Evolutionary conservation across 768 basidiomycete species (phyloP), one percentile per base, ranked within the genome.

Genomic region (Thelephora aurantiotincta): DNA sequence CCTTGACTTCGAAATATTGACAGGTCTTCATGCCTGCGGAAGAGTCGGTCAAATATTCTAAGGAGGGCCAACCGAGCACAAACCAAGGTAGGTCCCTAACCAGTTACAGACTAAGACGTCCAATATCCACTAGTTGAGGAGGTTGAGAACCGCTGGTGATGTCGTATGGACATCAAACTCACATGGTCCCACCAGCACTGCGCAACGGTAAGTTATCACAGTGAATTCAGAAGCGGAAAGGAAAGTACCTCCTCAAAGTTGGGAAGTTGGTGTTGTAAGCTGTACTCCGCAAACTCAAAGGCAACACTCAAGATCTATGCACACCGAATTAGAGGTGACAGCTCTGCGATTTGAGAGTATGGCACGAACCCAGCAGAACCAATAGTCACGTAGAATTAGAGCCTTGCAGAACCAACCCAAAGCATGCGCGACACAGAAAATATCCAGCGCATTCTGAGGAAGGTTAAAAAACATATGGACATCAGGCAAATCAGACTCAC

Each of bases 101-200:
- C 88, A 90, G 61, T 91, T 91, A 66, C 87, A 91, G 35, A 90
- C 54, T 44, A 90, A 68, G 38, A 91, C 88, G 61, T 91, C 87
- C 45, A 91, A 69, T 52, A 91, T 69, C 87, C 87, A 91, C 86
- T 89, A 56, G 20, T 9, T n/a, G 30, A 30, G 22, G 45, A 33
- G 20, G 43, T 49, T 14, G 47, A 22, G 4, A 36, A 48, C 18
- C 52, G 46, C 46, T 22, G 20, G 41, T 22, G 48, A 48, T 46
- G 35, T 35, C 23, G 22, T 37, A n/a, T 34, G 35, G n/a, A n/a
- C 43, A 45, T 22, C 35, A 45, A 6, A 67, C 77, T 57, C 68
- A 88, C 86, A 68, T 91, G 87, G 60, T 90, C 88, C 87, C 87
- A 91, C 88, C 87, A 90, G 57, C 88, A 90, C 84, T 88, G 44